These are phyloP conservation scores for Tardiomyces digboiensis DNA, from an alignment of 1,139 yeast species.

Conservation along the genomic window DNA sequence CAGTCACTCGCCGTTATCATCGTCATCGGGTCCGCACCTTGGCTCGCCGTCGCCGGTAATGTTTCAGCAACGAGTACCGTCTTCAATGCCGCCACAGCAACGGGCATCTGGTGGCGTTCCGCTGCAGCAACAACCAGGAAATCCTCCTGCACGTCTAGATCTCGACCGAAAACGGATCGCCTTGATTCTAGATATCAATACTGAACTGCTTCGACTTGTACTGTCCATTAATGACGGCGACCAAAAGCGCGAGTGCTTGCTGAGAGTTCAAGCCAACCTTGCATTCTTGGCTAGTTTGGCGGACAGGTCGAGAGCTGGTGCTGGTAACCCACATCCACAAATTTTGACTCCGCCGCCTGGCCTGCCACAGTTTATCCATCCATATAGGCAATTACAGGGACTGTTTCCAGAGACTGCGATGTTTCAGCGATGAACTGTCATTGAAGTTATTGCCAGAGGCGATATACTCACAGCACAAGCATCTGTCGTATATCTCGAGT, in stretches of 20 bases:
- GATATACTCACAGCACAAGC: too few relatives aligned
- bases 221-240: not conserved
- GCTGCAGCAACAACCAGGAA: not conserved
- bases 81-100: not conserved
- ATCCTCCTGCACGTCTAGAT: slow-evolving; percentile 4
- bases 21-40: not conserved
- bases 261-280: not conserved
- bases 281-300: not conserved
- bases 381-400: not conserved
- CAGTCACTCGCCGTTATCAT: not conserved
- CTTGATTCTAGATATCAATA: not conserved
- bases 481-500: too few relatives aligned
- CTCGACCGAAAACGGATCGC: slow-evolving; percentile 17
- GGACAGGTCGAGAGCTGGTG: not conserved
- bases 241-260: not conserved
- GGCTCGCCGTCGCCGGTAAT: not conserved
- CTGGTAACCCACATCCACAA: not conserved
- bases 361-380: not conserved
- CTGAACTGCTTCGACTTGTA: not conserved
- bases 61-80: not conserved
- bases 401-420: not conserved
- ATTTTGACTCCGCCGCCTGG: not conserved
- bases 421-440: too few relatives aligned
- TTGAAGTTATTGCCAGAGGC: too few relatives aligned
- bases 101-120: too few relatives aligned